phyloP scores from a whole-genome alignment of 179 eudicot genomes.

The Patellifolia procumbens region DNA sequence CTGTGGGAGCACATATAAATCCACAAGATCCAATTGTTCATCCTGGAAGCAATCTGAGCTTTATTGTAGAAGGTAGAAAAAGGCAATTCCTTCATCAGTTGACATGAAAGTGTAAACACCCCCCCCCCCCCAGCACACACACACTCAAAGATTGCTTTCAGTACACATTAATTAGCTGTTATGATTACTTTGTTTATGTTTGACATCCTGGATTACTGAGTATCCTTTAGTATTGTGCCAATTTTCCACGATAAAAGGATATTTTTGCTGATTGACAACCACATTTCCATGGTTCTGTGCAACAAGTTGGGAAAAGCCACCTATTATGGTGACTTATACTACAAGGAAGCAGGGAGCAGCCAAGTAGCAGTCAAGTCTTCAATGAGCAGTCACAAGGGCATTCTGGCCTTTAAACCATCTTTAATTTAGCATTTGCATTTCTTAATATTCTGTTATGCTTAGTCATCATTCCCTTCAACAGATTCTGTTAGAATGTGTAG shows the following conservation, averaged over 20 bases:
- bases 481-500: too few species aligned
- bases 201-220: neutral
- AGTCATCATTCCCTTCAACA: too few species aligned
- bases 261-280: neutral
- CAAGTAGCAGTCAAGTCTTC: too few species aligned
- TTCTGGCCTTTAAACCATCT: too few species aligned
- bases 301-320: too few species aligned
- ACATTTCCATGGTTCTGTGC: neutral
- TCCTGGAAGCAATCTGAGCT: constrained; percentile 56
- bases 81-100: constrained; percentile 4
- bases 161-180: neutral
- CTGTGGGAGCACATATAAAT: constrained; percentile 71
- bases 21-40: constrained; percentile 71
- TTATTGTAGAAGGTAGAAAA: constrained; percentile 59
- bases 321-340: too few species aligned
- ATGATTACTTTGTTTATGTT: neutral
- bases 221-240: neutral
- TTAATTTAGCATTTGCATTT: too few species aligned
- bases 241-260: neutral
- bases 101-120: neutral
- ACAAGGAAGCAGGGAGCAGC: too few species aligned
- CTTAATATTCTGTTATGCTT: too few species aligned
- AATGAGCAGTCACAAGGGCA: too few species aligned
- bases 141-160: neutral
- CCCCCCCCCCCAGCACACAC: neutral